phyloP scores from a whole-genome alignment of 306 rosid genomes.

The Cucurbita pepo region DNA sequence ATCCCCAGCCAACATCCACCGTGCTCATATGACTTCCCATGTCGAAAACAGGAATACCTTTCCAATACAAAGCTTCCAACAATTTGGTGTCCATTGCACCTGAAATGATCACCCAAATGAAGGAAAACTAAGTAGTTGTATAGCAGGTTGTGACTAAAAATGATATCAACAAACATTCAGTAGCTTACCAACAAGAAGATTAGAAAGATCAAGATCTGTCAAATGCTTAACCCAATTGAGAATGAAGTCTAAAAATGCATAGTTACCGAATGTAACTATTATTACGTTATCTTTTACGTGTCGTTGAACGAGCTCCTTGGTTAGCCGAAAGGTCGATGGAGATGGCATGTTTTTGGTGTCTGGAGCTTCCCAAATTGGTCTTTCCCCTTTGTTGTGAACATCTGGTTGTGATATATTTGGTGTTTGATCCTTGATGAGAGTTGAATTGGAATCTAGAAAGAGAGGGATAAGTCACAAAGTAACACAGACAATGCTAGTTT shows the following conservation, averaged over 20 bases:
- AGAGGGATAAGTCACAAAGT: background rate
- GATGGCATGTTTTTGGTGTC: conserved; percentile 44
- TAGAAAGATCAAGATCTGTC: conserved; percentile 58
- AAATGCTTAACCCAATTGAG: conserved; percentile 80
- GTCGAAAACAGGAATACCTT: conserved; percentile 88
- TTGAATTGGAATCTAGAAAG: conserved; percentile 26
- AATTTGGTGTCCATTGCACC: conserved; percentile 96
- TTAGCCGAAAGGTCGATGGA: conserved; percentile 36
- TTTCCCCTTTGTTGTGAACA: conserved; percentile 14
- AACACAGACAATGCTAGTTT: background rate
- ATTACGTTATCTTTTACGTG: conserved; percentile 68
- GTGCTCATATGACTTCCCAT: conserved; percentile 99
- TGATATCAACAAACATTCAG: background rate
- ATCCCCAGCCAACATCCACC: conserved; percentile 92
- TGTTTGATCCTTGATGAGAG: conserved; percentile 15
- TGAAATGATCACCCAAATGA: conserved; percentile 22
- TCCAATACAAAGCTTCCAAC: conserved; percentile 89
- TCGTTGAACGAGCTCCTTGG: conserved; percentile 57
- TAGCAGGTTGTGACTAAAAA: background rate
- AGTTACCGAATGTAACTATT: conserved; percentile 88
- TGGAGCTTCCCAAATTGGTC: conserved; percentile 44
- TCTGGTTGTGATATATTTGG: conserved; percentile 22
- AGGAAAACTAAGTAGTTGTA: background rate
- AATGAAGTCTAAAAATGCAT: conserved; percentile 96
- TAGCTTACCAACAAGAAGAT: conserved; percentile 81